Conservation (phyloP, 805 yeast species). For the Candida ulmi region DNA sequence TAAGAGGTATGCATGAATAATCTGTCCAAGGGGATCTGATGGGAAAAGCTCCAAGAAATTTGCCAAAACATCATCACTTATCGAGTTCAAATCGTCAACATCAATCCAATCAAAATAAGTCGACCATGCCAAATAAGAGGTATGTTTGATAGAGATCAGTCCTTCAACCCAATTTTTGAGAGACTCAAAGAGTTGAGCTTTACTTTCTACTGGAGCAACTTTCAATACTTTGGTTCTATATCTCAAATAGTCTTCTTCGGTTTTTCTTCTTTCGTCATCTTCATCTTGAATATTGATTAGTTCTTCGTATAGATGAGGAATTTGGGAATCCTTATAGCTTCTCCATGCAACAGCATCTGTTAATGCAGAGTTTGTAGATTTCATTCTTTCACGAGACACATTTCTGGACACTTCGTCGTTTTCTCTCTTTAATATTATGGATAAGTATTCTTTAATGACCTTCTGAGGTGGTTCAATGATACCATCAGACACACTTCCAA, state of each 20-base stretch:
- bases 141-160: slow-evolving; percentile 62
- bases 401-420: slow-evolving; percentile 32
- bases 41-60: slow-evolving; percentile 53
- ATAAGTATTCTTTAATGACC: slow-evolving; percentile 40
- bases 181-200: slow-evolving; percentile 32
- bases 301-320: slow-evolving; percentile 48
- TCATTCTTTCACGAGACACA: slow-evolving; percentile 43
- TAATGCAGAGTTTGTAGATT: slow-evolving; percentile 8
- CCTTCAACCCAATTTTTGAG: slow-evolving; percentile 59
- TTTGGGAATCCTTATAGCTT: slow-evolving; percentile 41
- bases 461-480: slow-evolving; percentile 40
- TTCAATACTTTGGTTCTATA: slow-evolving; percentile 50
- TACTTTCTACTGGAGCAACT: slow-evolving; percentile 41
- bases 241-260: slow-evolving; percentile 57
- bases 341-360: slow-evolving; percentile 42
- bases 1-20: slow-evolving; percentile 54
- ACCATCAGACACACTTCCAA: slow-evolving; percentile 48
- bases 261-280: slow-evolving; percentile 49
- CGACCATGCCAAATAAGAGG: slow-evolving; percentile 64
- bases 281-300: slow-evolving; percentile 56
- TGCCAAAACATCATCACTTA: slow-evolving; percentile 42
- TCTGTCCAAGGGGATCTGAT: slow-evolving; percentile 53
- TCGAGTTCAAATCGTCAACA: slow-evolving; percentile 38
- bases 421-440: slow-evolving; percentile 35
- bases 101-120: slow-evolving; percentile 73